Percentiles rank a stretch among this genome's conserved stretches.
These are phyloP conservation scores for Penicillium riverlandense DNA, from an alignment of 495 filamentous ascomycete genomes.

Conservation along the genomic window DNA sequence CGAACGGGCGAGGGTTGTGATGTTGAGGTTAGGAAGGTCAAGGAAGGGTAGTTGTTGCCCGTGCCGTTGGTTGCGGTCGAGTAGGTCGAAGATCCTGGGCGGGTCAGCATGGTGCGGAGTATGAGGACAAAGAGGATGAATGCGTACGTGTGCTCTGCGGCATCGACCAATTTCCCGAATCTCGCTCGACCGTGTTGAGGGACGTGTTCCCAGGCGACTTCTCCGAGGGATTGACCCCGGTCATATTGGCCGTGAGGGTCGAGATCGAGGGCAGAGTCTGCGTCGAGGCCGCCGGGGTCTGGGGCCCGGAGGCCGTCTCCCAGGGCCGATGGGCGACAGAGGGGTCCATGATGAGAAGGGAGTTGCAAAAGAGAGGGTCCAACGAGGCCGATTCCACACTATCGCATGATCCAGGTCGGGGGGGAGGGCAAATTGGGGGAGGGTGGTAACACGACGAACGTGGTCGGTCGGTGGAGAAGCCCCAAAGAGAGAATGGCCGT, in stretches of 20 bases:
- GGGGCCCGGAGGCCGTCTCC: slow-evolving; percentile 32
- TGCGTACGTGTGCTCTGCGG: slow-evolving; percentile 44
- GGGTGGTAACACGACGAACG: too few species aligned
- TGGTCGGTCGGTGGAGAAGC: too few species aligned
- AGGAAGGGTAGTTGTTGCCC: slow-evolving; percentile 40
- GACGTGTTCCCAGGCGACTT: slow-evolving; percentile 39
- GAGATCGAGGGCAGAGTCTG: slow-evolving; percentile 44
- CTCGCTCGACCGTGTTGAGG: slow-evolving; percentile 42
- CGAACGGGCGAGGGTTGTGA: slow-evolving; percentile 47
- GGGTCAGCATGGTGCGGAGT: slow-evolving; percentile 19
- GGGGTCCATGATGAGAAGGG: slow-evolving; percentile 27
- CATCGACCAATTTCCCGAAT: slow-evolving; percentile 47
- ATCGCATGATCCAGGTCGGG: slow-evolving; percentile 21
- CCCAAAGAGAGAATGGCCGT: too few species aligned
- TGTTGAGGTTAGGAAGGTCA: slow-evolving; percentile 40
- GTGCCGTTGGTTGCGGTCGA: slow-evolving; percentile 43
- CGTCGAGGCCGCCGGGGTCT: slow-evolving; percentile 28
- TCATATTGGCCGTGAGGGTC: slow-evolving; percentile 39
- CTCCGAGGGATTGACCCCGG: slow-evolving; percentile 22
- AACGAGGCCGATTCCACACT: slow-evolving; percentile 13
- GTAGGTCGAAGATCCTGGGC: slow-evolving; percentile 47
- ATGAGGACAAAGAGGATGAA: slow-evolving; percentile 2
- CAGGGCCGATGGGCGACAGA: slow-evolving; percentile 35
- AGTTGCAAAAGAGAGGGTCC: slow-evolving; percentile 12
- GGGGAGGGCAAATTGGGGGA: too few species aligned